Conservation (phyloP, 495 filamentous ascomycete genomes). For the Pyrenopolyporus hunteri region DNA sequence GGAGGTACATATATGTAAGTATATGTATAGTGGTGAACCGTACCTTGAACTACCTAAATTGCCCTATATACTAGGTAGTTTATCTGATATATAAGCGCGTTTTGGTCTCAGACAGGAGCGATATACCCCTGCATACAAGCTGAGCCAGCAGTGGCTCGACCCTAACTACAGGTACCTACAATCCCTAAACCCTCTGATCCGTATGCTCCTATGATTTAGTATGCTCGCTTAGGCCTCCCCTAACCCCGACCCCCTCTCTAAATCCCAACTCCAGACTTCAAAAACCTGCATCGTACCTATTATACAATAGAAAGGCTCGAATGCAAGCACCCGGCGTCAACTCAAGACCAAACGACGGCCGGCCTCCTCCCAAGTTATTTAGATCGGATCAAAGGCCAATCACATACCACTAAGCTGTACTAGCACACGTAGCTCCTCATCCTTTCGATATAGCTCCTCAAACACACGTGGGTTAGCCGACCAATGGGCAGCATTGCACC, state of each 20-base stretch:
- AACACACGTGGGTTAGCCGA: conserved; percentile 31
- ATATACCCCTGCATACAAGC: too few species aligned
- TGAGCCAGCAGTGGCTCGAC: too few species aligned
- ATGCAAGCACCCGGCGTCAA: conserved; percentile 17
- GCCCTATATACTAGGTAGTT: too few species aligned
- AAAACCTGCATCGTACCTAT: background rate
- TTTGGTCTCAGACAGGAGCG: too few species aligned
- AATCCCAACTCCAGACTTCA: background rate
- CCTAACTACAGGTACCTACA: too few species aligned
- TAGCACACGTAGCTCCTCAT: conserved; percentile 8
- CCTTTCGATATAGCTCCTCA: conserved; percentile 31
- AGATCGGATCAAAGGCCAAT: conserved; percentile 19
- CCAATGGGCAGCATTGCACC: conserved; percentile 20
- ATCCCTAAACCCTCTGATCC: too few species aligned
- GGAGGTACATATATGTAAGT: too few species aligned
- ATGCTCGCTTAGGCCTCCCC: too few species aligned
- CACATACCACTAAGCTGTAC: conserved; percentile 15
- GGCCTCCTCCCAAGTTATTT: conserved; percentile 8
- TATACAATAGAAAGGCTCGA: background rate
- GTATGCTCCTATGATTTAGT: too few species aligned
- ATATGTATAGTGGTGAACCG: too few species aligned
- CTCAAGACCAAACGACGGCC: background rate
- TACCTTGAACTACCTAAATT: too few species aligned
- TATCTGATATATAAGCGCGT: too few species aligned
- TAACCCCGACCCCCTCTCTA: background rate